Evolutionary conservation across 2,329 filamentous ascomycete species (phyloP).

Genomic region (Periconia sp.): DNA sequence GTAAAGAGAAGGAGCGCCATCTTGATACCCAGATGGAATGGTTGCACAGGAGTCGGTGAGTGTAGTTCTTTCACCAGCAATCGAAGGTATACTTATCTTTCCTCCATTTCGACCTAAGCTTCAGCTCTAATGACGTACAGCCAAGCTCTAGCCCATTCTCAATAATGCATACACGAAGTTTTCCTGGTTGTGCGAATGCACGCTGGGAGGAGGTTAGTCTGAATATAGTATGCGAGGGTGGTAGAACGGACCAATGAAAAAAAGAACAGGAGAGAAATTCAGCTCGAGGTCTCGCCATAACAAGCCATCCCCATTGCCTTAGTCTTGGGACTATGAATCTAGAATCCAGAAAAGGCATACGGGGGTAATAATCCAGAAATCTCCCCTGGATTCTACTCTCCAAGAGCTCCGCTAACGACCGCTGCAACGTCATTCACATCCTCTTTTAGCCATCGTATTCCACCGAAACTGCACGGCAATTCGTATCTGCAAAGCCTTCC

Average conservation of each 20-base stretch:
- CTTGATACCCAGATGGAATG: background rate
- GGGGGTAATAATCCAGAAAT: background rate
- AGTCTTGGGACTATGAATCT: too few relatives aligned
- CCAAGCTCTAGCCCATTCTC: background rate
- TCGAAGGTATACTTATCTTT: background rate
- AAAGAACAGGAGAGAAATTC: too few relatives aligned
- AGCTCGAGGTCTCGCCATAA: too few relatives aligned
- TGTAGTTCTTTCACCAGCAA: background rate
- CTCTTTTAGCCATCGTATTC: background rate
- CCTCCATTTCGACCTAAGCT: background rate
- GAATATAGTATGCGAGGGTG: too few relatives aligned
- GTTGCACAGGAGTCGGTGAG: background rate
- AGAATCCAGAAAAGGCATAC: background rate
- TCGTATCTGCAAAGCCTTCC: conserved; percentile 13
- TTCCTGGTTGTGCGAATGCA: too few relatives aligned
- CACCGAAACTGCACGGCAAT: conserved; percentile 2
- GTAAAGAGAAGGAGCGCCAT: conserved; percentile 6
- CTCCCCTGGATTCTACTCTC: background rate
- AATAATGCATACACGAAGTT: conserved; percentile 1
- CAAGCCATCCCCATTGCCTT: too few relatives aligned
- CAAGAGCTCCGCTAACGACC: background rate
- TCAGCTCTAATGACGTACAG: conserved; percentile 12
- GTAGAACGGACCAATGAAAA: too few relatives aligned
- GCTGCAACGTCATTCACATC: conserved; percentile 15
- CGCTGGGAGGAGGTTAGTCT: too few relatives aligned